These are phyloP conservation scores for Mycena chlorophos DNA, from an alignment of 768 basidiomycete genomes.

Conservation along the genomic window DNA sequence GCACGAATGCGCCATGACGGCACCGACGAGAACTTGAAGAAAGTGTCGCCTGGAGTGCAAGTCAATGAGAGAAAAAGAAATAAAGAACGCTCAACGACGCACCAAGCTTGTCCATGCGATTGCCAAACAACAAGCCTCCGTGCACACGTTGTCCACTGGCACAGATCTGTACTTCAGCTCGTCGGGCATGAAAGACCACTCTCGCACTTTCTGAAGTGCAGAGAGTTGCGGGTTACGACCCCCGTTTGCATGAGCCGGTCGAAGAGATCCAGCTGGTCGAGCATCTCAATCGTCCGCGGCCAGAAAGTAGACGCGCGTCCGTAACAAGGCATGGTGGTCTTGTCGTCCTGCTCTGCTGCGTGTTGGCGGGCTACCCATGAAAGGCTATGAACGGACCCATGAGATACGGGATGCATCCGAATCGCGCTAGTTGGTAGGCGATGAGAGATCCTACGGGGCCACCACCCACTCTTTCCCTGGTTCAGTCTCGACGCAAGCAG, in stretches of 20 bases:
- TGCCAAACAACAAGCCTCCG: constrained; percentile 23
- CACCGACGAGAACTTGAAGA: constrained; percentile 23
- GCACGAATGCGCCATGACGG: too few relatives aligned
- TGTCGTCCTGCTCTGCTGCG: constrained; percentile 19
- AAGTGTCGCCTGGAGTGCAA: constrained; percentile 18
- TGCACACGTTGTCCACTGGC: constrained; percentile 17
- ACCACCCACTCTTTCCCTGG: constrained; percentile 15
- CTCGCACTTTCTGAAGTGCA: constrained; percentile 20
- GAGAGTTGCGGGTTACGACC: constrained; percentile 22
- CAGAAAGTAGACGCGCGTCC: constrained; percentile 19
- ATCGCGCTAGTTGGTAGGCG: constrained; percentile 22
- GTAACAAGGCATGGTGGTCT: constrained; percentile 17
- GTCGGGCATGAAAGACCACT: neutral
- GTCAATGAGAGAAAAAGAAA: neutral
- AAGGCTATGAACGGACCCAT: constrained; percentile 8
- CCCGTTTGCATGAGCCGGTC: constrained; percentile 23
- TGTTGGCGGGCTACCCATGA: neutral
- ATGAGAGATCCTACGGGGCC: constrained; percentile 23
- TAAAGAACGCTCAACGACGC: neutral
- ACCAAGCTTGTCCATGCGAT: constrained; percentile 24
- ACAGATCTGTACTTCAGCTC: neutral
- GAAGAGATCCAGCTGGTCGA: constrained; percentile 23
- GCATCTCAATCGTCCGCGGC: constrained; percentile 22
- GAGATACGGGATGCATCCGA: constrained; percentile 23
- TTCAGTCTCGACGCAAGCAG: too few relatives aligned